phyloP scores from a whole-genome alignment of 202 grass and related monocot genomes.

The Schoenoplectus triqueter region DNA sequence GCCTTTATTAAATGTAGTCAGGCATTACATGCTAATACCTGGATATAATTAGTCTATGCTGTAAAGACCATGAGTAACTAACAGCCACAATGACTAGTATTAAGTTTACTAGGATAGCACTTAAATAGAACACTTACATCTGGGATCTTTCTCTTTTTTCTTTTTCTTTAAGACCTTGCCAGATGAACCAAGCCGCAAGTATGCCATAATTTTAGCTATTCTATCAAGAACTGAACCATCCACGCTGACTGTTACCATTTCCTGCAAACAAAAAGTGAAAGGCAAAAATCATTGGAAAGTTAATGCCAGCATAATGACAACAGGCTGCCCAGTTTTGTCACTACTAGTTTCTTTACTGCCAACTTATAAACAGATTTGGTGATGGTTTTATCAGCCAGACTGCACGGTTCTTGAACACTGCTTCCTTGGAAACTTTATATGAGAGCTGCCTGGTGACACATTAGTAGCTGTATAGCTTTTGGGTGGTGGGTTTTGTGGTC shows the following conservation, averaged over 20 bases:
- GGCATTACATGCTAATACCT: background rate
- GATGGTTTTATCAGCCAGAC: background rate
- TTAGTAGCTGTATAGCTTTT: background rate
- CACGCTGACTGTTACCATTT: constrained; percentile 93
- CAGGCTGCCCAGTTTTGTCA: background rate
- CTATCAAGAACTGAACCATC: constrained; percentile 97
- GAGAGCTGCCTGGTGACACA: background rate
- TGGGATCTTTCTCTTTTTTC: constrained; percentile 82
- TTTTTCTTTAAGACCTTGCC: constrained; percentile 97
- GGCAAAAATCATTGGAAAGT: background rate
- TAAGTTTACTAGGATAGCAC: background rate
- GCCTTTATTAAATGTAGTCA: background rate
- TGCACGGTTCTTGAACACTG: background rate
- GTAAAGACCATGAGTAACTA: background rate
- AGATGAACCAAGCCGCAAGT: constrained; percentile 94
- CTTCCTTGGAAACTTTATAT: background rate
- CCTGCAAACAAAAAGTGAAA: constrained; percentile 53
- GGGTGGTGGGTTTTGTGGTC: background rate
- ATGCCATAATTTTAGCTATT: constrained; percentile 99
- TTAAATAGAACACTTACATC: constrained; percentile 47
- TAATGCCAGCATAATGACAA: constrained; percentile 10
- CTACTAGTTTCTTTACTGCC: background rate
- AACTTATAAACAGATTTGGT: background rate
- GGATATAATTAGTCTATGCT: background rate
- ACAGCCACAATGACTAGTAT: background rate